Conservation (phyloP, 805 yeast genomes). For the Starmerella bacillaris region DNA sequence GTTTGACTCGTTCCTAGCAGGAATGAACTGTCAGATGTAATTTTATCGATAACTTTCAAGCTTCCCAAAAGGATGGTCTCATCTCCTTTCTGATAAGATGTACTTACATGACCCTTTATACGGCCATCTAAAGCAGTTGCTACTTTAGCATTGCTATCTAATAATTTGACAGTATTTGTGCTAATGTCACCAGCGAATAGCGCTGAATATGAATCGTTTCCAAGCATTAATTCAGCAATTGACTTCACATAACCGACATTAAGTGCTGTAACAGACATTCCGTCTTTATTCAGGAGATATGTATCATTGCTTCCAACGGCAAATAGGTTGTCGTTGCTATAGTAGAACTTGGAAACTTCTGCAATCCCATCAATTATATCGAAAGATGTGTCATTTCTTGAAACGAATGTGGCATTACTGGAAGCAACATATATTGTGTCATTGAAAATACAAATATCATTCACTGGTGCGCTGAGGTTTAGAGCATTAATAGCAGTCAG, state of each 20-base stretch:
- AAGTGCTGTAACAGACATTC: background rate
- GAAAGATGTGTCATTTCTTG: background rate
- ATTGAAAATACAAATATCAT: slow-evolving; percentile 15
- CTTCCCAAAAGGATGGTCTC: slow-evolving; percentile 20
- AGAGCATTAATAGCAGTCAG: background rate
- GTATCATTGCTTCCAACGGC: background rate
- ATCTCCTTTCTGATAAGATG: slow-evolving; percentile 1
- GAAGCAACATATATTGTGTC: background rate
- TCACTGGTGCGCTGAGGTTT: background rate
- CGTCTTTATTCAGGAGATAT: background rate
- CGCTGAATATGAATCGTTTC: background rate
- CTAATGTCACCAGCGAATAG: background rate
- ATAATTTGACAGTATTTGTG: background rate
- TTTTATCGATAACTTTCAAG: slow-evolving; percentile 12
- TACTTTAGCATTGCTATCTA: background rate
- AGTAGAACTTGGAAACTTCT: background rate
- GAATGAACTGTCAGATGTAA: slow-evolving; percentile 1
- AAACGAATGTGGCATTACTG: background rate
- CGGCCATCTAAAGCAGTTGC: background rate
- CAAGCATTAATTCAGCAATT: background rate
- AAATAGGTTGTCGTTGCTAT: background rate
- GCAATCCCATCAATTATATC: background rate
- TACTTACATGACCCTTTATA: background rate
- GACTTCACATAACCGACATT: background rate
- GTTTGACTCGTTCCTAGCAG: background rate